A percentile compares a stretch with the other conserved stretches of the same genome.
Conservation (phyloP, 176 grass and related monocot genomes). For the Rhynchospora breviuscula region DNA sequence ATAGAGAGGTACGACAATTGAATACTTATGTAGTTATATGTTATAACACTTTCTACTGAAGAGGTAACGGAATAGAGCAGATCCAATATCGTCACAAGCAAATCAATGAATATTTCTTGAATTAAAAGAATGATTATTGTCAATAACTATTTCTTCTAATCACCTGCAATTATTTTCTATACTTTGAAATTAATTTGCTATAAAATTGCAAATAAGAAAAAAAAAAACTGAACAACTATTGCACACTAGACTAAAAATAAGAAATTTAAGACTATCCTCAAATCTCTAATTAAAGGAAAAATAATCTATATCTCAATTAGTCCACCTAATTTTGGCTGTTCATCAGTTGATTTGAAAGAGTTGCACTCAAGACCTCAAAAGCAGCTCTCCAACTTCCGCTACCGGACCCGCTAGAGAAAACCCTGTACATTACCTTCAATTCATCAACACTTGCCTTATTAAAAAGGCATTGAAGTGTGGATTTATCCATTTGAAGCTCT, state of each 20-base stretch:
- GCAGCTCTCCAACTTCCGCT: slow-evolving; percentile 32
- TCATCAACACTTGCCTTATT: slow-evolving; percentile 51
- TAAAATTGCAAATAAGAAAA: not conserved
- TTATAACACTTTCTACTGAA: not conserved
- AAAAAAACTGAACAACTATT: not conserved
- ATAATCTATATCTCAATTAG: not conserved
- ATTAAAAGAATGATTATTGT: not conserved
- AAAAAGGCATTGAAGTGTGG: slow-evolving; percentile 25
- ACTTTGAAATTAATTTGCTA: slow-evolving; percentile 4
- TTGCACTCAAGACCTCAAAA: slow-evolving; percentile 16
- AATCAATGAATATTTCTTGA: not conserved
- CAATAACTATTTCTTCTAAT: slow-evolving; percentile 10
- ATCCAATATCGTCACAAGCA: not conserved
- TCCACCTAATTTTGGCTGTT: not conserved
- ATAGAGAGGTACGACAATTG: not conserved
- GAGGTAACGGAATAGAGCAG: not conserved
- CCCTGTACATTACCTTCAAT: slow-evolving; percentile 34
- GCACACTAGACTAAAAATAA: not conserved
- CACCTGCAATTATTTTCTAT: not conserved
- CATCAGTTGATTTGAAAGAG: slow-evolving; percentile 18
- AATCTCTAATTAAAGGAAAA: slow-evolving; percentile 4
- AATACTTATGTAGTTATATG: not conserved
- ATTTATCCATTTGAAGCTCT: slow-evolving; percentile 23
- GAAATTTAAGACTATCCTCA: not conserved
- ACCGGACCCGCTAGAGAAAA: slow-evolving; percentile 30